Percentiles rank a stretch among this genome's conserved stretches.
Conservation (phyloP, 306 rosid genomes). For the Ochetophila trinervis region DNA sequence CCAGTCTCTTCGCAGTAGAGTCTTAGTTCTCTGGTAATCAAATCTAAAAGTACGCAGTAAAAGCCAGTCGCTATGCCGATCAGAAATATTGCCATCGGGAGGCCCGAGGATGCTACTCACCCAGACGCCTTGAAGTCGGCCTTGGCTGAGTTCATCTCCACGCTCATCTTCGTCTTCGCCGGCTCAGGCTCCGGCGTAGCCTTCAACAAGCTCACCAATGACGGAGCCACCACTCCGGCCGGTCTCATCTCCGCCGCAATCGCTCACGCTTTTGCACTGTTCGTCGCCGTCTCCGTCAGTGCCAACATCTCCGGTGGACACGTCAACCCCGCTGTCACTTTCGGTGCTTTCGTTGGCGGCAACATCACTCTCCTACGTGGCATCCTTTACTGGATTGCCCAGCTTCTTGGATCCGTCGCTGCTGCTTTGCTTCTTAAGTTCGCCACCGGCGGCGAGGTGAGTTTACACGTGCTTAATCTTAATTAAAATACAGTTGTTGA, state of each 20-base stretch:
- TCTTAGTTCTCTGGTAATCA: too few relatives aligned
- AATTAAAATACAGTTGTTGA: not conserved
- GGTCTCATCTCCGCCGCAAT: constrained; percentile 70
- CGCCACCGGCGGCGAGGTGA: constrained; percentile 58
- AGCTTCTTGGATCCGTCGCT: constrained; percentile 73
- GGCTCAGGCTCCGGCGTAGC: constrained; percentile 86
- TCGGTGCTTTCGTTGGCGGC: constrained; percentile 81
- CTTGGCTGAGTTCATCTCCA: constrained; percentile 83
- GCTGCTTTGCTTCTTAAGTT: constrained; percentile 60
- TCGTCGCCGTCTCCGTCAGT: constrained; percentile 66
- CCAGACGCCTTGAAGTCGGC: constrained; percentile 67
- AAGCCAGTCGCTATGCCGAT: constrained; percentile 80
- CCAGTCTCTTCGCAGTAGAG: too few relatives aligned
- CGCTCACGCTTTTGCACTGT: constrained; percentile 77
- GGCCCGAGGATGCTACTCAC: constrained; percentile 52
- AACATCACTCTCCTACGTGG: constrained; percentile 76
- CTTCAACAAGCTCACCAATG: constrained; percentile 62
- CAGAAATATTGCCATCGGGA: constrained; percentile 62
- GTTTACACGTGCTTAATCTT: not conserved
- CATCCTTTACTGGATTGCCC: constrained; percentile 74
- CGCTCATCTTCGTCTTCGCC: constrained; percentile 86
- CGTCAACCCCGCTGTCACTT: constrained; percentile 94
- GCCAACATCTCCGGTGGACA: constrained; percentile 96
- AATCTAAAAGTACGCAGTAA: too few relatives aligned
- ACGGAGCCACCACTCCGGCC: constrained; percentile 48